Evolutionary conservation across 2,329 filamentous ascomycete genomes (phyloP).

Genomic region (Teratosphaeria destructans): DNA sequence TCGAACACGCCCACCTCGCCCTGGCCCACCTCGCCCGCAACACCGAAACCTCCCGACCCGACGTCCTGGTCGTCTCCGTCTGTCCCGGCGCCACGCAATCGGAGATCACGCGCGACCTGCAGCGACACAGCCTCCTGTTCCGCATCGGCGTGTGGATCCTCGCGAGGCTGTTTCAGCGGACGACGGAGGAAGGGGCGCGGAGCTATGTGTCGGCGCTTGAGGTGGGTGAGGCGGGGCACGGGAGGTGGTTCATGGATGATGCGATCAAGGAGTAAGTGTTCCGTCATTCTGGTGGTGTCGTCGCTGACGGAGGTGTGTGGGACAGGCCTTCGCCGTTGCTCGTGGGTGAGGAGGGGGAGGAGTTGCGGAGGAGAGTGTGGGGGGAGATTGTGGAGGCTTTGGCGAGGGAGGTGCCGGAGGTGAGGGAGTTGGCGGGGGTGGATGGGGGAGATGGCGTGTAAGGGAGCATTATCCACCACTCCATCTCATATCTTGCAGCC

Average conservation of each 20-base stretch:
- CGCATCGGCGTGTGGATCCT: neutral
- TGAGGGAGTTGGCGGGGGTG: slow-evolving; percentile 1
- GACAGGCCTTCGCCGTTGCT: slow-evolving; percentile 5
- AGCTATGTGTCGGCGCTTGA: slow-evolving; percentile 10
- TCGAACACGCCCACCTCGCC: slow-evolving; percentile 5
- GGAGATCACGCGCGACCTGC: slow-evolving; percentile 3
- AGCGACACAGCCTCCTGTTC: neutral
- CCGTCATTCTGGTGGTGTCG: neutral
- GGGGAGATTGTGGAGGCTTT: slow-evolving; percentile 6
- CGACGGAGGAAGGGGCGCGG: slow-evolving; percentile 10
- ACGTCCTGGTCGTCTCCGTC: slow-evolving; percentile 6
- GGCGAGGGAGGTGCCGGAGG: slow-evolving; percentile 6
- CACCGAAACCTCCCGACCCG: neutral
- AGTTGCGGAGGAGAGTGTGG: slow-evolving; percentile 4
- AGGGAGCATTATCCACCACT: too few relatives aligned
- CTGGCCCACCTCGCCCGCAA: neutral
- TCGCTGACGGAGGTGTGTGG: neutral
- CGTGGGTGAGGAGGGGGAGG: neutral
- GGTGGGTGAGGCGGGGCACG: slow-evolving; percentile 8
- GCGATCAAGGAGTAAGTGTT: slow-evolving; percentile 6
- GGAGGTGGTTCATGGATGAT: slow-evolving; percentile 9
- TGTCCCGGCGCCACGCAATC: slow-evolving; percentile 5
- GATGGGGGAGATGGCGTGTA: too few relatives aligned
- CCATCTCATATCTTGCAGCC: too few relatives aligned
- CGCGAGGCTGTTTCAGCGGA: slow-evolving; percentile 2